phyloP scores from a whole-genome alignment of 2,329 filamentous ascomycete species.

The Epichloe scottii region DNA sequence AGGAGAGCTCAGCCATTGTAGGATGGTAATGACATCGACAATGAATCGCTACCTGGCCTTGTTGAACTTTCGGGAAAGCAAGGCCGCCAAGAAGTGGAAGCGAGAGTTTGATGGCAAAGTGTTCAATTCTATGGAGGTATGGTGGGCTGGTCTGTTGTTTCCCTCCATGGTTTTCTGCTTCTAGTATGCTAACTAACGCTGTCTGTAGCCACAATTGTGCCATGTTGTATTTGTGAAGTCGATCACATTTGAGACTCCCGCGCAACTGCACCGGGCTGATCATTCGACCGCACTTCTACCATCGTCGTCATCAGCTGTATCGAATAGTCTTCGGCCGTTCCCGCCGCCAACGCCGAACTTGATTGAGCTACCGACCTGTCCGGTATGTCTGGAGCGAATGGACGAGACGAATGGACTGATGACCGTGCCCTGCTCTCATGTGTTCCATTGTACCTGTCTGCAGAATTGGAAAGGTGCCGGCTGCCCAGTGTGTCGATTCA shows the following conservation, averaged over 20 bases:
- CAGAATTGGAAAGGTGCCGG: slow-evolving; percentile 93
- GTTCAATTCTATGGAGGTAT: slow-evolving; percentile 82
- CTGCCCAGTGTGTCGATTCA: slow-evolving; percentile 90
- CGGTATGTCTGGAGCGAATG: slow-evolving; percentile 95
- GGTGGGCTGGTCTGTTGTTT: background rate
- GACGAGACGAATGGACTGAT: slow-evolving; percentile 91
- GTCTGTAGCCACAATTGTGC: slow-evolving; percentile 69
- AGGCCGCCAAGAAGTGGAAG: slow-evolving; percentile 67
- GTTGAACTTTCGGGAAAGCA: slow-evolving; percentile 76
- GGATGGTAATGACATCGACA: slow-evolving; percentile 81
- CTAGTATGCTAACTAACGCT: slow-evolving; percentile 8
- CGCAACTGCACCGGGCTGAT: slow-evolving; percentile 34
- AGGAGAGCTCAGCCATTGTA: slow-evolving; percentile 79
- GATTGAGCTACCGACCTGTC: slow-evolving; percentile 86
- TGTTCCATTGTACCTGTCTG: slow-evolving; percentile 92
- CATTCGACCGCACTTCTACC: slow-evolving; percentile 39
- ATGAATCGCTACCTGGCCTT: slow-evolving; percentile 91
- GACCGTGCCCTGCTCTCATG: slow-evolving; percentile 93
- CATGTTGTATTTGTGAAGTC: slow-evolving; percentile 91
- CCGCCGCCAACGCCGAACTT: slow-evolving; percentile 65
- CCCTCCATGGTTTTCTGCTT: background rate
- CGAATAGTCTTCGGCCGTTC: slow-evolving; percentile 42
- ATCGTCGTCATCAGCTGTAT: slow-evolving; percentile 27
- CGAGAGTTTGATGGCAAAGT: slow-evolving; percentile 83
- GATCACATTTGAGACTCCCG: slow-evolving; percentile 67